Base-by-base conservation (phyloP, 2,329 filamentous ascomycete species). In the Trichophyton benhamiae region DNA sequence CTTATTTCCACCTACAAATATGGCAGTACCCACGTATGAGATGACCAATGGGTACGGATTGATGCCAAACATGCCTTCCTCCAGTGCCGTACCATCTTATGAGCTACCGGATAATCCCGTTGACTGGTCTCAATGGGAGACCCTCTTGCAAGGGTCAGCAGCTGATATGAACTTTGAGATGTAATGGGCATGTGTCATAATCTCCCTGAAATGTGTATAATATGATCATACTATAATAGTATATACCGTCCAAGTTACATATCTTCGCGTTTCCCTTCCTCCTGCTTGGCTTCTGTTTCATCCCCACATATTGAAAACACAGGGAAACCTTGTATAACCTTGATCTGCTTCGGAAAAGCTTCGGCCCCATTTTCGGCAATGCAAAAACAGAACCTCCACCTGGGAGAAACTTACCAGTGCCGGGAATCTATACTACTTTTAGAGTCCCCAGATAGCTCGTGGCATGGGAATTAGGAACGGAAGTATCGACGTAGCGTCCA, bases 111-210 rank as follows among this genome's bases (percentile, higher is more conserved):
- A 53, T 15, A 30, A 53, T 8, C 27, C 49, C 6, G 49, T 53
- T n/a, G 49, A 53, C 49, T 53, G 49, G 49, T 53, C 49, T 53
- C 49, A 30, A 25, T 53, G 49, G 49, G 49, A 53, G 5, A 53
- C 22, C 27, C 27, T 53, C 13, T n/a, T 53, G 25, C 49, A 53
- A 17, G 49, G 49, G 25, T 30, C 49, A 15, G 22, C 22, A 9
- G 49, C 49, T 13, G 49, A 53, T 27, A 30, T 33, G 6, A 53
- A 33, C 25, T n/a, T 53, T 6, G 49, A 53, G 49, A 30, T n/a
- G 49, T 53, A 30, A 38, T 6, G 9, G 33, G 33, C 1, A 1
- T 38, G 33, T 38, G 33, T 38, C 33, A 38, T 38, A 13, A 38
- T 38, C 9, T 13, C 33, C 33, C 8, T 38, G 33, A 38, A 13